Base-by-base conservation (phyloP, 768 basidiomycete species). In the Harrya chromipes region DNA sequence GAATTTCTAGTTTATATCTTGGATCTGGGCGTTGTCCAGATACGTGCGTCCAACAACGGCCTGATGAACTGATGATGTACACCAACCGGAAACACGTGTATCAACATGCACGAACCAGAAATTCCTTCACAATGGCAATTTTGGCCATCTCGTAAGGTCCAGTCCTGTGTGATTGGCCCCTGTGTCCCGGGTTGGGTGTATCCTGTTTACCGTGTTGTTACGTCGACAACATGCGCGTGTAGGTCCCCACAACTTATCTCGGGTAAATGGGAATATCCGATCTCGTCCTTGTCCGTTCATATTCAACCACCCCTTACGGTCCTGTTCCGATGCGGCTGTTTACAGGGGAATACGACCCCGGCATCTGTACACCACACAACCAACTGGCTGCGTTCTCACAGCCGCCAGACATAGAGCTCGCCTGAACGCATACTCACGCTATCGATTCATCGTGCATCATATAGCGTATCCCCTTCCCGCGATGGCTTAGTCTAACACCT, bases 141-240 rank as follows among this genome's bases (percentile, higher is more conserved):
- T 47, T 51, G 54, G 46, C 39, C 42, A 2, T 27, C 48, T 37
- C 39, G 46, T 56, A 45, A 47, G 49, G 47, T 35, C 52, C 26
- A 26, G 53, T 54, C 50, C 57, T 54, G 50, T 46, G 44, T 50
- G 44, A 40, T 44, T 43, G 17, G 11, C 51, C 56, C 62, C 62
- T 55, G 54, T 52, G 54, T 53, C 43, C 58, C 49, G 36, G 40
- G 52, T 55, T 43, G 41, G 51, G 26, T 35, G 38, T 40, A 14
- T 44, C 46, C 38, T 45, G 49, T 42, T 37, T 29, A 43, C 46
- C 31, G 47, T 49, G 34, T 19, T 53, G 46, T 65, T 68, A 68
- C 66, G 64, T 65, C 58, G 63, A 50, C 60, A 31, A 38, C 55
- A 40, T 19, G 50, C 65, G 51, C 61, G 52, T 13, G 43, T 29